A percentile compares a stretch with the other conserved stretches of the same genome.
These are phyloP conservation scores for Chrysoporthe puriensis DNA, from an alignment of 2,329 filamentous ascomycete genomes.

Conservation along the genomic window DNA sequence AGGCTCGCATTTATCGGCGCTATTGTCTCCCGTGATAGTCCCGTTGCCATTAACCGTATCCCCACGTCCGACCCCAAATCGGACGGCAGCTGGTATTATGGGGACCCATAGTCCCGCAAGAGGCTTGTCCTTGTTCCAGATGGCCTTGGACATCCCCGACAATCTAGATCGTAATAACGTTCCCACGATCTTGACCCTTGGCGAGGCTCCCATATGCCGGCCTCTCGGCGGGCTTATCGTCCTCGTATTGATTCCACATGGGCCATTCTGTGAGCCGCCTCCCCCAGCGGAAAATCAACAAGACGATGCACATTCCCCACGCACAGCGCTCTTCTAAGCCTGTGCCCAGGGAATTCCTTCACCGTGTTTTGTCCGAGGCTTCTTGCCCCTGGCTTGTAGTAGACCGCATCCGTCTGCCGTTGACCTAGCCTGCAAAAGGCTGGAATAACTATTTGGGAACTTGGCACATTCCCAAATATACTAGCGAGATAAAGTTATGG, in stretches of 20 bases:
- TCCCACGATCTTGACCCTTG: conserved; percentile 12
- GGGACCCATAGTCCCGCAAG: conserved; percentile 3
- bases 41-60: conserved; percentile 3
- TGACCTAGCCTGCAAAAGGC: neutral
- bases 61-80: neutral
- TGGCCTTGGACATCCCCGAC: conserved; percentile 1
- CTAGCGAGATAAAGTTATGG: neutral
- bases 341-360: neutral
- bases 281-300: conserved; percentile 7
- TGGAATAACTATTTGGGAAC: conserved; percentile 3
- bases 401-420: neutral
- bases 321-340: neutral
- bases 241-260: neutral
- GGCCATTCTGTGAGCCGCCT: neutral
- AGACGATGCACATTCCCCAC: conserved; percentile 18
- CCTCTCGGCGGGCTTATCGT: conserved; percentile 5
- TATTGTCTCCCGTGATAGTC: conserved; percentile 1
- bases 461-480: neutral
- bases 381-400: neutral
- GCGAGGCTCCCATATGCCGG: conserved; percentile 22
- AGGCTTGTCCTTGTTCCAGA: neutral
- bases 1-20: neutral
- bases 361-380: neutral
- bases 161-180: conserved; percentile 12
- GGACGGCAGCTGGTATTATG: conserved; percentile 17